These are phyloP conservation scores for Kwoniella dendrophila DNA, from an alignment of 768 basidiomycete genomes.

Conservation along the genomic window DNA sequence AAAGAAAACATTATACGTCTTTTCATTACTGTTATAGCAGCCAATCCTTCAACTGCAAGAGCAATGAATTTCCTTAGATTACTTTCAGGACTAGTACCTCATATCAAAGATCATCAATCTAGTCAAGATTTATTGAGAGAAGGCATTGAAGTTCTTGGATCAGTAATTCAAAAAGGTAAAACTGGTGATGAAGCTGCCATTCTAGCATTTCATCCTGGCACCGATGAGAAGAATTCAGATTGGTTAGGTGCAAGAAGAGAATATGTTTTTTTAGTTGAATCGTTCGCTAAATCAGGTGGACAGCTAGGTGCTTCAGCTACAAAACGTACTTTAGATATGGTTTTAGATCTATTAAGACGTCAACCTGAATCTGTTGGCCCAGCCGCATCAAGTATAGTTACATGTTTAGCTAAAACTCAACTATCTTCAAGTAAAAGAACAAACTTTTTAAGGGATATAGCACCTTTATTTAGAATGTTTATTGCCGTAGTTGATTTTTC, in stretches of 20 bases:
- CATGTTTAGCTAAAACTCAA: constrained; percentile 33
- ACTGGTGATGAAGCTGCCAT: constrained; percentile 34
- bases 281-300: constrained; percentile 39
- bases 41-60: constrained; percentile 36
- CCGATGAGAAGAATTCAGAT: constrained; percentile 18
- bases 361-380: constrained; percentile 23
- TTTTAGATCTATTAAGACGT: constrained; percentile 33
- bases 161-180: constrained; percentile 31
- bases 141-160: constrained; percentile 40
- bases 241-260: constrained; percentile 36
- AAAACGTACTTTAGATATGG: constrained; percentile 36
- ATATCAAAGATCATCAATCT: constrained; percentile 23
- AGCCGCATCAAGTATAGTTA: constrained; percentile 26
- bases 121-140: constrained; percentile 31
- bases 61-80: constrained; percentile 32
- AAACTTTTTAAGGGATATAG: constrained; percentile 34
- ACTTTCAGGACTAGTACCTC: constrained; percentile 32
- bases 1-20: constrained; percentile 41
- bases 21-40: constrained; percentile 48
- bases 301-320: constrained; percentile 25
- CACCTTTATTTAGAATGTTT: constrained; percentile 36
- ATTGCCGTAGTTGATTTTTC: constrained; percentile 45
- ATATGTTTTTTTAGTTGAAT: constrained; percentile 42
- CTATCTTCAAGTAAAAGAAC: constrained; percentile 25
- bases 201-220: constrained; percentile 29